Evolutionary conservation across 1,139 yeast genomes (phyloP), one percentile per base, ranked within the genome.

Genomic region (Kodamaea alishanica): DNA sequence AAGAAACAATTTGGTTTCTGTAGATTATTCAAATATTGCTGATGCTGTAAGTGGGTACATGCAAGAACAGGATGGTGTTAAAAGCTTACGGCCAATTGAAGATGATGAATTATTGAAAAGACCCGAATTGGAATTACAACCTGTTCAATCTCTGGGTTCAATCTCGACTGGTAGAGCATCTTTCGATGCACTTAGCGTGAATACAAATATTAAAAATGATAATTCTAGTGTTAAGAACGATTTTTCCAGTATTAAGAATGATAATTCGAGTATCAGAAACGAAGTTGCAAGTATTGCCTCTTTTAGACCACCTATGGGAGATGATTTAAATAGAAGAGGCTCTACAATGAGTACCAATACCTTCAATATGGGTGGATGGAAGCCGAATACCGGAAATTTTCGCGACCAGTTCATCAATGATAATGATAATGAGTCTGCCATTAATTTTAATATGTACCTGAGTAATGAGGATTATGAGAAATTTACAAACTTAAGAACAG

Each of bases 371-470:
- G 81, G 80, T 2, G 61, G 61, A 12, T 75, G 81, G 81, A 65
- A 68, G 42, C 81, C 81, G 4, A 69, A 74, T 45, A 74, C 80
- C 8, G 67, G 63, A 32, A 65, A 61, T 37, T 75, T 57, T 53
- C 63, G 81, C 37, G 79, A 74, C 45, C 73, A 70, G 41, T 76
- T 76, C 42, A 74, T 76, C 29, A 65, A 60, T 47, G 76, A 68
- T 36, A 70, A 68, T 46, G 75, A 71, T 44, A 63, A 61, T 42
- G 76, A 68, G 39, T 68, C 74, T 0, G 54, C 55, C 12, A 53
- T 67, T 39, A 67, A 67, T 43, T 60, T 63, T 39, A 61, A 58
- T 42, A 56, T 65, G 25, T 51, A 50, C 34, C 57, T 54, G 8
- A 45, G 50, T 29, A 62, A 59, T 20, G 50, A 51, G 4, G 55